Evolutionary conservation across 2,329 filamentous ascomycete genomes (phyloP).

Genomic region (Nakataea oryzae): DNA sequence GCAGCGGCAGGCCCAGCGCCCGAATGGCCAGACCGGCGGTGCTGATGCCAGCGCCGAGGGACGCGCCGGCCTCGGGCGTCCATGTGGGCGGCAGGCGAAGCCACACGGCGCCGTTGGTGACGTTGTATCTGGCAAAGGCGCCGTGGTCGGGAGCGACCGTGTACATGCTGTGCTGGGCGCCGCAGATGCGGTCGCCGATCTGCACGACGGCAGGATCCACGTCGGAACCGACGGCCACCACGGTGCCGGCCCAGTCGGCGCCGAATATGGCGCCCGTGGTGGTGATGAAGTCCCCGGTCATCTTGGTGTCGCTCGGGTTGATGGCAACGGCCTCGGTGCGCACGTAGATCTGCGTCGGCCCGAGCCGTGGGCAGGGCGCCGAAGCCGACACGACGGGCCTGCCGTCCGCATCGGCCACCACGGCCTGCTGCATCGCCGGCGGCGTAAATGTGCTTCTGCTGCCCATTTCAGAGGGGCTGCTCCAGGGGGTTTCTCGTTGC

Average conservation of each 20-base stretch:
- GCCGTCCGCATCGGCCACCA: no score
- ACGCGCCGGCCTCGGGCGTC: conserved; percentile 8
- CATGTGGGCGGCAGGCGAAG: conserved; percentile 5
- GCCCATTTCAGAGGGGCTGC: no score
- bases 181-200: conserved; percentile 10
- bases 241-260: conserved; percentile 17
- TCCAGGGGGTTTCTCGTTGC: no score
- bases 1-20: conserved; percentile 5
- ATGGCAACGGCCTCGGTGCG: conserved; percentile 14
- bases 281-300: conserved; percentile 12
- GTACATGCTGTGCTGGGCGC: conserved; percentile 7
- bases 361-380: no score
- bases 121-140: conserved; percentile 14
- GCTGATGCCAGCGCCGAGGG: conserved; percentile 9
- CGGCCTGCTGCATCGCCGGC: no score
- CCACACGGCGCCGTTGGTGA: conserved; percentile 6
- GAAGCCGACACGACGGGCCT: no score
- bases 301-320: conserved; percentile 21
- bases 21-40: conserved; percentile 8
- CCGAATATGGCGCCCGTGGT: conserved; percentile 15
- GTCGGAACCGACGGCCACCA: conserved; percentile 13
- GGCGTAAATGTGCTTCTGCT: no score
- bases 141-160: conserved; percentile 4
- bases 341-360: neutral
- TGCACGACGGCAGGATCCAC: conserved; percentile 1